Evolutionary conservation across 1,284 basidiomycete species (phyloP).

Genomic region (Naganishia liquefaciens): DNA sequence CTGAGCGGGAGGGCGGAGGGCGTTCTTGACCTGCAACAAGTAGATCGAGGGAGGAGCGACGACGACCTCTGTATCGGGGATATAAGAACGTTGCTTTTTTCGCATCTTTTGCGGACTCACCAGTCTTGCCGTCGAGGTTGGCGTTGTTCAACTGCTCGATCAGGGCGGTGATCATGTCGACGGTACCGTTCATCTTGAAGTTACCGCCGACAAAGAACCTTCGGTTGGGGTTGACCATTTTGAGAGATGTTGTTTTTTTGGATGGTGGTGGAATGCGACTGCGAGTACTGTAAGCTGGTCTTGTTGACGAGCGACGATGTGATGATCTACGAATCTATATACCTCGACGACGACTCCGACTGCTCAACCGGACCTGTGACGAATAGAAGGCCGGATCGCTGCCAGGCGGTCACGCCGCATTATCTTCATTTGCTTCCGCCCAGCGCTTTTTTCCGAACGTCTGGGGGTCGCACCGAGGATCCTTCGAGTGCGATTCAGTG

Average conservation of each 20-base stretch:
- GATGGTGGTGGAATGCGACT: not conserved
- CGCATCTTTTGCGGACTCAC: constrained; percentile 54
- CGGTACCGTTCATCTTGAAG: constrained; percentile 89
- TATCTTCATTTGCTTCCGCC: too few relatives aligned
- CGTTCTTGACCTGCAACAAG: constrained; percentile 66
- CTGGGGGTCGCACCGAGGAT: too few relatives aligned
- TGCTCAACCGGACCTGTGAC: not conserved
- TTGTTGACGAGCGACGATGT: not conserved
- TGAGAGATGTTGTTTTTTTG: constrained; percentile 1
- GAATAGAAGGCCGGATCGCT: not conserved
- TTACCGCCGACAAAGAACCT: constrained; percentile 87
- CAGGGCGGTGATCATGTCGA: constrained; percentile 66
- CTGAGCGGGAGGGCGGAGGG: constrained; percentile 65
- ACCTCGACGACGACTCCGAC: not conserved
- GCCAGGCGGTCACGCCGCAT: not conserved
- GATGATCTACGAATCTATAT: not conserved
- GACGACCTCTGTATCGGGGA: constrained; percentile 69
- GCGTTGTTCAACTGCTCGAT: constrained; percentile 72
- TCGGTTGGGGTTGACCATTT: constrained; percentile 32
- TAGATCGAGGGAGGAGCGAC: constrained; percentile 89
- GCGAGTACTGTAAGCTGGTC: constrained; percentile 3
- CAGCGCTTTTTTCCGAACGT: too few relatives aligned
- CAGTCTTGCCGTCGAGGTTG: constrained; percentile 69
- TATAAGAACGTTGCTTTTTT: not conserved
- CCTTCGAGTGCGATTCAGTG: too few relatives aligned